These are phyloP conservation scores for Aquilaria agallochum DNA, from an alignment of 441 rosid genomes.

Conservation along the genomic window DNA sequence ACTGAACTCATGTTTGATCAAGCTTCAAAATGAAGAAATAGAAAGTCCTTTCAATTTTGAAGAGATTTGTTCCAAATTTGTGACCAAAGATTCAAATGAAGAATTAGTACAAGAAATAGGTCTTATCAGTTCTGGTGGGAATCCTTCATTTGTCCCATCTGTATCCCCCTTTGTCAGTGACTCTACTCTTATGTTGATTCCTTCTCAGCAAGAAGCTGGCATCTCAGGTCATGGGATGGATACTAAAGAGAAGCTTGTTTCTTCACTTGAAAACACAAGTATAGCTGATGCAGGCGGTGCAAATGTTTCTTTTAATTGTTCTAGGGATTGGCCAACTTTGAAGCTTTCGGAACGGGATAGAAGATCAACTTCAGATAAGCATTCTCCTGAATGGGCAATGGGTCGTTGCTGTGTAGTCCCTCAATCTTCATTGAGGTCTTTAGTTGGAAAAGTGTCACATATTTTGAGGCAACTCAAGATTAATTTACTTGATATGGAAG, in stretches of 20 bases:
- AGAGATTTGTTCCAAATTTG: constrained; percentile 76
- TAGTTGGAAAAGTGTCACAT: constrained; percentile 52
- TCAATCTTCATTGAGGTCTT: constrained; percentile 67
- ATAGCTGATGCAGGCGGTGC: constrained; percentile 27
- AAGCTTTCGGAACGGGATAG: constrained; percentile 40
- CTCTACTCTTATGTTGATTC: constrained; percentile 36
- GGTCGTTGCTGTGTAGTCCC: constrained; percentile 65
- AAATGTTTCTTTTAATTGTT: constrained; percentile 28
- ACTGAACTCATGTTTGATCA: constrained; percentile 51
- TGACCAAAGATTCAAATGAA: constrained; percentile 78
- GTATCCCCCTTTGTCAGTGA: constrained; percentile 49
- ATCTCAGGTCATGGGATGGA: constrained; percentile 28
- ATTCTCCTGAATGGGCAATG: constrained; percentile 21
- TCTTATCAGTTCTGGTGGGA: constrained; percentile 77
- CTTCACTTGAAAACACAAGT: constrained; percentile 28
- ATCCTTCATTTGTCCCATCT: constrained; percentile 57
- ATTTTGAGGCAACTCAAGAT: constrained; percentile 62
- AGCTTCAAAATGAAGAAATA: constrained; percentile 49
- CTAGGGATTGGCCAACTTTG: constrained; percentile 23
- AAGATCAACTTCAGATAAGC: constrained; percentile 28
- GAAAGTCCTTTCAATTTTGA: constrained; percentile 61
- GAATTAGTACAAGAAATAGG: constrained; percentile 87
- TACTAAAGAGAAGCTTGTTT: constrained; percentile 20
- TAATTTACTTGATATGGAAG: constrained; percentile 93
- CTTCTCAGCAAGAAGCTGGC: constrained; percentile 23